Base-by-base conservation (phyloP, 2,329 filamentous ascomycete genomes). In the Fusarium chuoi region DNA sequence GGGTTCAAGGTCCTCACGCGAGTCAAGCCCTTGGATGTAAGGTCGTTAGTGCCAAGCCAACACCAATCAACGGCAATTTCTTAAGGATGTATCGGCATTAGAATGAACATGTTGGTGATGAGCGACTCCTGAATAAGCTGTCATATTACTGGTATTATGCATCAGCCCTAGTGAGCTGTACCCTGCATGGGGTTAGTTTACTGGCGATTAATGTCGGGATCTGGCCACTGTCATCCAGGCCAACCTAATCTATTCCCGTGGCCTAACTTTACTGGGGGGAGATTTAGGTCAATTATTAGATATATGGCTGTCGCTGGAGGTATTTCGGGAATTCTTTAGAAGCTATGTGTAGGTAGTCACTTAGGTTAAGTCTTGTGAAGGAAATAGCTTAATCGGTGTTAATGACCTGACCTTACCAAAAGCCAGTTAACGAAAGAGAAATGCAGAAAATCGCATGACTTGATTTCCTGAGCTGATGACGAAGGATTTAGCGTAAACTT, bases 331-430 rank as follows among this genome's bases (percentile, higher is more conserved):
- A 20, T 10, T 13, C 22, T 10, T 15, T 46, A 10, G 17, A 13
- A 20, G 24, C 0, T 7, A 15, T 3, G 0, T 17, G 4, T 4
- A 22, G 9, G 13, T 30, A 12, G 33, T 7, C 22, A 17, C 0
- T 4, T 6, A 18, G 17, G 14, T 33, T 13, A 18, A 51, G 30
- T 10, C 48, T 30, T 12, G 4, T 24, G 1, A 24, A 33, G 5
- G 11, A 4, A 24, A 11, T 17, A 2, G 12, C 44, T 14, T 8
- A 30, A 22, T 30, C 5, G 20, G 45, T 6, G 20, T n/a, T 6
- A 6, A 13, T 5, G 20, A 7, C 20, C 3, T 30, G 10, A 22
- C 20, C 12, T 48, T 7, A 22, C 9, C 8, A 4, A 30, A 28
- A 48, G 20, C 4, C 4, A 22, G 4, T 48, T 6, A 6, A 22